Evolutionary conservation across 73 alveolate species (phyloP).

Genomic region (Paramecium octaurelia): DNA sequence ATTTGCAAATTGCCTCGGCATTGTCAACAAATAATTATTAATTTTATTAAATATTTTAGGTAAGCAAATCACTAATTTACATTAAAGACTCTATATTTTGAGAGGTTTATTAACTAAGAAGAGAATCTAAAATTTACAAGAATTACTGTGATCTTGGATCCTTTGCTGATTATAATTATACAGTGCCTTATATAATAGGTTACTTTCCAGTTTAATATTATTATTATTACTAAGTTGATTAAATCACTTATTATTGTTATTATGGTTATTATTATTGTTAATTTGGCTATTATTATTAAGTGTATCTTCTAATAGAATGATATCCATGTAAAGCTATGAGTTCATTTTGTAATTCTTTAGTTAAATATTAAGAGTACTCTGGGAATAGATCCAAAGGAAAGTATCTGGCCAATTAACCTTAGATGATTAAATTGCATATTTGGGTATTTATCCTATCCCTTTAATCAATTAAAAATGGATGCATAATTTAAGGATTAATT

Average conservation of each 20-base stretch:
- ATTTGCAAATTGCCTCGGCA: slow-evolving; percentile 30
- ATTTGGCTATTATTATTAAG: background rate
- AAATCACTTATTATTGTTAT: background rate
- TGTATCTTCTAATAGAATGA: background rate
- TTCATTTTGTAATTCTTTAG: background rate
- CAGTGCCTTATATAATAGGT: background rate
- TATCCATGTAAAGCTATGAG: background rate
- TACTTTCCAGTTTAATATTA: background rate
- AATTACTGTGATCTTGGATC: slow-evolving; percentile 35
- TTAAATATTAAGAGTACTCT: background rate
- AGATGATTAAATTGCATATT: background rate
- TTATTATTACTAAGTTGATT: background rate
- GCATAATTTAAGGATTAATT: background rate
- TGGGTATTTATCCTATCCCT: background rate
- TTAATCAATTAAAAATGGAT: background rate
- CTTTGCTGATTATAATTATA: background rate
- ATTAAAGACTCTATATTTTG: slow-evolving; percentile 20
- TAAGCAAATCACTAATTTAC: background rate
- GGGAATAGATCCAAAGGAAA: background rate
- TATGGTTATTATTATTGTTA: background rate
- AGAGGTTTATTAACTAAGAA: background rate
- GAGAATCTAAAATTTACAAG: background rate
- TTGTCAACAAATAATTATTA: slow-evolving; percentile 26
- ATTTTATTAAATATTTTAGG: background rate
- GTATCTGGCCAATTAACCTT: background rate